Conservation (phyloP, 1,284 basidiomycete genomes). For the Ustilago hordei region DNA sequence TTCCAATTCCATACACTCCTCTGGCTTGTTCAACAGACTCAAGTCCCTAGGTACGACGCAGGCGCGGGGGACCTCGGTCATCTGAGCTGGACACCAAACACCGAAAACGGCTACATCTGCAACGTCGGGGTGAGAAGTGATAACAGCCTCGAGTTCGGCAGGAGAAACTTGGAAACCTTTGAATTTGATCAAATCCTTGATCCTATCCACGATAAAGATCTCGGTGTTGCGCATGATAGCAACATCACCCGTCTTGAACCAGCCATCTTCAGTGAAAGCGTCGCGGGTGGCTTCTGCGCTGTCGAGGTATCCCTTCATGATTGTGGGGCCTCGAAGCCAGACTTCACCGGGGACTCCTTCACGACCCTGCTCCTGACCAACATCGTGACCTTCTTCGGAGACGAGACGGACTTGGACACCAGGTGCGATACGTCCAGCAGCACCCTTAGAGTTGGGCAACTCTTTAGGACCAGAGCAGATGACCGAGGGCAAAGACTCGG, state of each 20-base stretch:
- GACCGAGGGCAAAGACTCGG: conserved; percentile 78
- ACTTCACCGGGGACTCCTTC: conserved; percentile 69
- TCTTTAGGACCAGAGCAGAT: conserved; percentile 66
- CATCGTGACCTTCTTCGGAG: conserved; percentile 71
- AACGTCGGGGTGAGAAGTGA: conserved; percentile 46
- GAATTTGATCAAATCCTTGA: conserved; percentile 61
- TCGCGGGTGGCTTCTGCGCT: conserved; percentile 41
- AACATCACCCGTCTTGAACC: conserved; percentile 61
- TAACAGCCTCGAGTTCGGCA: conserved; percentile 56
- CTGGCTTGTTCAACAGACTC: conserved; percentile 56
- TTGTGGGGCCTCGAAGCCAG: conserved; percentile 41
- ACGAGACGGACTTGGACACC: conserved; percentile 83
- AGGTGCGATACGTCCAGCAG: conserved; percentile 79
- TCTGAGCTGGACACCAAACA: conserved; percentile 39
- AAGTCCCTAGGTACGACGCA: conserved; percentile 63
- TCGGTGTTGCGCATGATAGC: conserved; percentile 55
- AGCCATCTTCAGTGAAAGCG: conserved; percentile 56
- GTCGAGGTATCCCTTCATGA: conserved; percentile 61
- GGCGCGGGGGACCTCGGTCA: conserved; percentile 64
- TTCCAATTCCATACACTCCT: conserved; percentile 60
- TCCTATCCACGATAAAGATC: conserved; percentile 60
- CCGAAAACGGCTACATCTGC: conserved; percentile 52
- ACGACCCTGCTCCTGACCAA: conserved; percentile 72
- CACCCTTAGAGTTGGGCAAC: conserved; percentile 57
- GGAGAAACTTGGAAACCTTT: conserved; percentile 62